These are phyloP conservation scores for Prunus davidiana DNA, from an alignment of 306 rosid species.

Conservation along the genomic window DNA sequence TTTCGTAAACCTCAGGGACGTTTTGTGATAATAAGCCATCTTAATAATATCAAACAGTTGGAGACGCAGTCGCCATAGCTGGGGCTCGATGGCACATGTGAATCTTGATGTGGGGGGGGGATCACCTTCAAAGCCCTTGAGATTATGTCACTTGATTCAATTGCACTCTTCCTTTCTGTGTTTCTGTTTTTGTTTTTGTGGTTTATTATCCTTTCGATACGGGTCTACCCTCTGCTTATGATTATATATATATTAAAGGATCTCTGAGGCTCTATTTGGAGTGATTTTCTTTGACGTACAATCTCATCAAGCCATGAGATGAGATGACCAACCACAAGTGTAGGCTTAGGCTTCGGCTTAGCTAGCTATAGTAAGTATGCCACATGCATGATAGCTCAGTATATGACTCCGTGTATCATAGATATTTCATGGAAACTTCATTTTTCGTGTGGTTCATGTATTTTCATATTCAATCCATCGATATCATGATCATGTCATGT, in stretches of 20 bases:
- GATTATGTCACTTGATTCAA: conserved; percentile 34
- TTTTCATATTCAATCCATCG: too few relatives aligned
- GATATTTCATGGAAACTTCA: conserved; percentile 5
- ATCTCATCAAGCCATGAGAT: neutral
- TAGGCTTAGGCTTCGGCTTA: neutral
- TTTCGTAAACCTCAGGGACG: too few relatives aligned
- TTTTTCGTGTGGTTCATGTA: neutral
- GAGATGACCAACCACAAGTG: conserved; percentile 9
- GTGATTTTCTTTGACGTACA: neutral
- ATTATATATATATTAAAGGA: neutral
- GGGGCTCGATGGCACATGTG: conserved; percentile 55
- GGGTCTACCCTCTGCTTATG: conserved; percentile 17
- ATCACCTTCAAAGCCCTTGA: conserved; percentile 28
- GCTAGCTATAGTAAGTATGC: neutral
- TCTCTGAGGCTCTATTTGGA: neutral
- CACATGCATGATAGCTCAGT: conserved; percentile 2
- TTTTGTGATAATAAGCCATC: too few relatives aligned
- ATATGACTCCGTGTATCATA: neutral
- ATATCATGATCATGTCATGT: neutral
- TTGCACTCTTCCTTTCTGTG: conserved; percentile 47
- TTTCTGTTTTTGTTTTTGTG: conserved; percentile 15
- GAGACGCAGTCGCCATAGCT: conserved; percentile 62
- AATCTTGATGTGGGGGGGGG: neutral
- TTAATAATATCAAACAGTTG: conserved; percentile 32
- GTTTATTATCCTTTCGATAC: conserved; percentile 22